Percentiles rank a stretch among this genome's conserved stretches.
Conservation (phyloP, 2,329 filamentous ascomycete genomes). For the Microdochium trichocladiopsis region DNA sequence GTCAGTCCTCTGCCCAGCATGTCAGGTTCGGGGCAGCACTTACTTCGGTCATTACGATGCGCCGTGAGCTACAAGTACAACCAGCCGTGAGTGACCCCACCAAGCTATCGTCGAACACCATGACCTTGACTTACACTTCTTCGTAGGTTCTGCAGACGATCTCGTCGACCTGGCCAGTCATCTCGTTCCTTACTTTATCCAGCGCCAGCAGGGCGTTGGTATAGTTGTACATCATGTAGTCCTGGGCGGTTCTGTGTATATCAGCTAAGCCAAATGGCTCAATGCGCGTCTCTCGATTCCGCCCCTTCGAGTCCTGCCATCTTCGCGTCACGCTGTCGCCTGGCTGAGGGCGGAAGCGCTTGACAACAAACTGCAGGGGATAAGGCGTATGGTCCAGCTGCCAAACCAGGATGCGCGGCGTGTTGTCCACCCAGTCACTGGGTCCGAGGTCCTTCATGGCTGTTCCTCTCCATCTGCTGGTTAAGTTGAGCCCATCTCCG, state of each 20-base stretch:
- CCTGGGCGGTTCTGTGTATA: conserved; percentile 22
- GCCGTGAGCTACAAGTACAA: neutral
- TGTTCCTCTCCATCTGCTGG: conserved; percentile 31
- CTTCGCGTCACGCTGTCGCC: conserved; percentile 30
- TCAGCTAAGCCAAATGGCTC: conserved; percentile 31
- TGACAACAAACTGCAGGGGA: conserved; percentile 30
- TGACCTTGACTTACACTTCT: neutral
- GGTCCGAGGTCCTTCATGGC: conserved; percentile 30
- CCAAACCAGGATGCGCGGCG: conserved; percentile 26
- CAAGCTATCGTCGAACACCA: too few species aligned
- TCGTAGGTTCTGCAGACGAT: neutral
- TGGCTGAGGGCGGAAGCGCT: conserved; percentile 27
- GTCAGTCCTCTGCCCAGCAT: neutral
- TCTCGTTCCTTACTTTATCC: conserved; percentile 16
- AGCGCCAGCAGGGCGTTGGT: conserved; percentile 10
- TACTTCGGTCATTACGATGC: neutral
- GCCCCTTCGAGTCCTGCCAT: conserved; percentile 25
- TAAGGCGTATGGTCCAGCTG: conserved; percentile 25
- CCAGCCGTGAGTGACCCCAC: too few species aligned
- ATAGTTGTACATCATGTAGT: conserved; percentile 28
- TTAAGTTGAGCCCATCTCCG: conserved; percentile 34
- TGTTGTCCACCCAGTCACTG: conserved; percentile 19
- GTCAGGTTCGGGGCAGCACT: neutral
- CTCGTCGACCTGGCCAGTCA: neutral
- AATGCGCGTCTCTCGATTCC: conserved; percentile 19